A percentile compares a stretch with the other conserved stretches of the same genome.
Conservation (phyloP, 495 filamentous ascomycete species). For the Clohesyomyces aquaticus region DNA sequence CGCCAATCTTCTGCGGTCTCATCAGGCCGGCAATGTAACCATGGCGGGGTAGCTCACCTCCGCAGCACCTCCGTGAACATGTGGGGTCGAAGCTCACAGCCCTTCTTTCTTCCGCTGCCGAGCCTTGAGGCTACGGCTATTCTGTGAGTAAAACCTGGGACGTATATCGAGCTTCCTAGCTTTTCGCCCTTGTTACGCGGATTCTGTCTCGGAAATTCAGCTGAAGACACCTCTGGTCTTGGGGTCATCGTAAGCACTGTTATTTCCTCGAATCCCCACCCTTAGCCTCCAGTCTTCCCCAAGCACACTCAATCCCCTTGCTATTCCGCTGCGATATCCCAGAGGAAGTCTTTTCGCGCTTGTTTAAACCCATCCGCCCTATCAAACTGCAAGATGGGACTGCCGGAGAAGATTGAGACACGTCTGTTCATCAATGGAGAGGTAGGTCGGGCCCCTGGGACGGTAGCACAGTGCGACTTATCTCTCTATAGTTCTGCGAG, state of each 20-base stretch:
- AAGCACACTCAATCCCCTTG: background rate
- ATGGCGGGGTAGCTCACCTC: slow-evolving; percentile 15
- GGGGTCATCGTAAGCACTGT: no score
- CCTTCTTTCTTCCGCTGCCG: background rate
- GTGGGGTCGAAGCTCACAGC: slow-evolving; percentile 20
- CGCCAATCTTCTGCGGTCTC: slow-evolving; percentile 3
- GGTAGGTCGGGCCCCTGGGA: slow-evolving; percentile 37
- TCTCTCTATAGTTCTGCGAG: slow-evolving; percentile 48
- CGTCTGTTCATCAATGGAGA: slow-evolving; percentile 58
- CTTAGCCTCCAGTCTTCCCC: no score
- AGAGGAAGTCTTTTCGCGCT: background rate
- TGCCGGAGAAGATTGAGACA: slow-evolving; percentile 38
- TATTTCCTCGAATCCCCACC: no score
- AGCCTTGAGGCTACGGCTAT: no score
- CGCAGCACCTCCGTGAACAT: slow-evolving; percentile 16
- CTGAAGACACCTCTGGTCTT: no score
- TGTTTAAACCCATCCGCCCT: background rate
- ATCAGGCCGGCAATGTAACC: slow-evolving; percentile 20
- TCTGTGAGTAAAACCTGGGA: no score
- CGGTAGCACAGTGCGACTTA: slow-evolving; percentile 6
- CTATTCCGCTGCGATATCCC: background rate
- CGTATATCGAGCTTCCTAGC: no score
- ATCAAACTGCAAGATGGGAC: slow-evolving; percentile 17
- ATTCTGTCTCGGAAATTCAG: background rate
- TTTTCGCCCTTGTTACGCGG: background rate